Evolutionary conservation across 345 rosid species (phyloP).

Genomic region (Camelina sativa): DNA sequence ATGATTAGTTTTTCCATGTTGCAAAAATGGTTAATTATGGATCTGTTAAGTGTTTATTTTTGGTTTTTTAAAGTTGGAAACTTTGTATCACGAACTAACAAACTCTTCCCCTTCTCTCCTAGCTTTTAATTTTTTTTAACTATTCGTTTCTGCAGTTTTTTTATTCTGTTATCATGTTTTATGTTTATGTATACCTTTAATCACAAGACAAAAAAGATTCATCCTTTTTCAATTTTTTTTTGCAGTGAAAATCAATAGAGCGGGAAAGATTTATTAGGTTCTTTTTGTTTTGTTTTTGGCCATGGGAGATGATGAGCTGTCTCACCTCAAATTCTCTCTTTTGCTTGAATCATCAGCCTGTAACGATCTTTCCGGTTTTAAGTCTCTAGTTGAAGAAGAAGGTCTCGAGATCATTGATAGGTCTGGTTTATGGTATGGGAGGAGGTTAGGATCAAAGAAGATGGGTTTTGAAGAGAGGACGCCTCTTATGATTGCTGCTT

Average conservation of each 20-base stretch:
- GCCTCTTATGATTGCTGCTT: conserved; percentile 87
- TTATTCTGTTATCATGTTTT: conserved; percentile 31
- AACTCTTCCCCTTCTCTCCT: conserved; percentile 17
- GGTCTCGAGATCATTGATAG: conserved; percentile 57
- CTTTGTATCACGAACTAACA: conserved; percentile 38
- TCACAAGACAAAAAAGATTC: conserved; percentile 17
- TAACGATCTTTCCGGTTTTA: conserved; percentile 69
- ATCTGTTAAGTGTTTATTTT: conserved; percentile 45
- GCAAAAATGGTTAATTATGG: conserved; percentile 40
- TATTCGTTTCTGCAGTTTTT: conserved; percentile 40
- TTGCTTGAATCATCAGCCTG: conserved; percentile 76
- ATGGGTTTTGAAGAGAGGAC: conserved; percentile 82
- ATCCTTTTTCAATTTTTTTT: conserved; percentile 29
- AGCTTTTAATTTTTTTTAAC: not conserved
- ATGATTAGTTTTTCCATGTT: conserved; percentile 46
- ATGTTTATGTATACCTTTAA: conserved; percentile 36
- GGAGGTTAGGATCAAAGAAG: conserved; percentile 61
- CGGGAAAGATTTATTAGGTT: conserved; percentile 43
- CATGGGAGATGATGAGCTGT: conserved; percentile 46
- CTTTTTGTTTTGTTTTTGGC: not conserved
- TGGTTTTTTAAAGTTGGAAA: conserved; percentile 37
- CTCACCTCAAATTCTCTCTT: conserved; percentile 49
- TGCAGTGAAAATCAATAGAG: conserved; percentile 48
- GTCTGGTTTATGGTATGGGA: conserved; percentile 76
- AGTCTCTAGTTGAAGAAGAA: conserved; percentile 56